A percentile compares a stretch with the other conserved stretches of the same genome.
phyloP scores from a whole-genome alignment of 805 yeast genomes.

The Spathaspora passalidarum region DNA sequence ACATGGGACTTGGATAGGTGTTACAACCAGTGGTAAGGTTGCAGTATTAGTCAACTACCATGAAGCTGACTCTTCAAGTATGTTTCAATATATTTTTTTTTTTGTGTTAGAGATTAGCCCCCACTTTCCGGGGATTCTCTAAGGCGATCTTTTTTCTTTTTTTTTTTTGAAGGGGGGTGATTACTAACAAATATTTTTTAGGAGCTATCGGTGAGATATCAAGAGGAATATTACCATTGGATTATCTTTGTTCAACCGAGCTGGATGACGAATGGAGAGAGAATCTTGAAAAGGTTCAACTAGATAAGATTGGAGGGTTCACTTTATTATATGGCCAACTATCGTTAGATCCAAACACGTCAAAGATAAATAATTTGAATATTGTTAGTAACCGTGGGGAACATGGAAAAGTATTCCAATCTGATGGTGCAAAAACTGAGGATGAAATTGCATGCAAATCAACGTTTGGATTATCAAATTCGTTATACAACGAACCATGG shows the following conservation, averaged over 20 bases:
- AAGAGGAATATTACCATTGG: slow-evolving; percentile 50
- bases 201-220: slow-evolving; percentile 38
- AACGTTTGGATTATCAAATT: slow-evolving; percentile 65
- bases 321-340: slow-evolving; percentile 56
- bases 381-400: slow-evolving; percentile 52
- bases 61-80: slow-evolving; percentile 35
- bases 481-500: slow-evolving; percentile 71
- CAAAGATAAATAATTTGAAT: slow-evolving; percentile 32
- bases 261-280: slow-evolving; percentile 47
- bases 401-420: slow-evolving; percentile 29
- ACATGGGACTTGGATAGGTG: slow-evolving; percentile 92
- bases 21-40: slow-evolving; percentile 52
- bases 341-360: slow-evolving; percentile 16
- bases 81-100: slow-evolving; percentile 10
- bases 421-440: slow-evolving; percentile 3
- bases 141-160: background rate
- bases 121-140: background rate
- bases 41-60: slow-evolving; percentile 77
- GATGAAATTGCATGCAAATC: slow-evolving; percentile 20
- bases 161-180: background rate
- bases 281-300: slow-evolving; percentile 19
- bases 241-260: slow-evolving; percentile 36
- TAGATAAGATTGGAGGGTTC: slow-evolving; percentile 56
- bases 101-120: background rate
- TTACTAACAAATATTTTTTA: slow-evolving; percentile 14